phyloP scores from a whole-genome alignment of 1,284 basidiomycete genomes.

The Cystobasidium pallidum region DNA sequence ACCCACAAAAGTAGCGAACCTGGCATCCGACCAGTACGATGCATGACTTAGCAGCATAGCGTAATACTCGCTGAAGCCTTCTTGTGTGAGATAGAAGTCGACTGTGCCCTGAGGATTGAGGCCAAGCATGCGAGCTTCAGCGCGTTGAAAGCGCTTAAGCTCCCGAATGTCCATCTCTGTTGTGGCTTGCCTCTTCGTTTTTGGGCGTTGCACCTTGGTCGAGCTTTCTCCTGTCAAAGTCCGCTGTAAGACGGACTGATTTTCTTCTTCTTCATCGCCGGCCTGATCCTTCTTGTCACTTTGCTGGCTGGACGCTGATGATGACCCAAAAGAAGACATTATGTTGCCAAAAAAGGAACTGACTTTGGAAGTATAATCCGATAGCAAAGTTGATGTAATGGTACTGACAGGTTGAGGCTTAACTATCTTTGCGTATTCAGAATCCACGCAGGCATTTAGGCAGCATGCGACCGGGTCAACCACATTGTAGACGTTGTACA shows the following conservation, averaged over 20 bases:
- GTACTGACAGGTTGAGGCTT: constrained; percentile 56
- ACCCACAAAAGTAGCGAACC: constrained; percentile 44
- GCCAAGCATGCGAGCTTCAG: constrained; percentile 44
- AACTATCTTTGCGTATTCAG: constrained; percentile 55
- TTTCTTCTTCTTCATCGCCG: constrained; percentile 11
- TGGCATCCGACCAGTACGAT: constrained; percentile 43
- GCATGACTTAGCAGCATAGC: constrained; percentile 42
- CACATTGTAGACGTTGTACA: constrained; percentile 56
- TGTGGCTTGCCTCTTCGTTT: constrained; percentile 32
- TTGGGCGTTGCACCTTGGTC: constrained; percentile 8
- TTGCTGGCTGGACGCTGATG: constrained; percentile 2
- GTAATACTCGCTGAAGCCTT: constrained; percentile 42
- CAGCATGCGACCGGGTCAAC: constrained; percentile 58
- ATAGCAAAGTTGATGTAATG: constrained; percentile 53
- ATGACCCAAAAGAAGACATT: constrained; percentile 35
- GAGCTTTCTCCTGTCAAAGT: neutral
- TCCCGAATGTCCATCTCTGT: constrained; percentile 27
- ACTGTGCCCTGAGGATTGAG: constrained; percentile 45
- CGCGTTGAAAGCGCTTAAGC: constrained; percentile 39
- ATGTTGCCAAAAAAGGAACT: constrained; percentile 53
- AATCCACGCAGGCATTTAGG: constrained; percentile 56
- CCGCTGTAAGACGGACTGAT: constrained; percentile 1
- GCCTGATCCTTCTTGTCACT: neutral
- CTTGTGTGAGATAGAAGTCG: constrained; percentile 42
- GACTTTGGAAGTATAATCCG: constrained; percentile 54